Percentiles rank a stretch among this genome's conserved stretches.
These are phyloP conservation scores for Amauroascus niger DNA, from an alignment of 2,329 filamentous ascomycete species.

Conservation along the genomic window DNA sequence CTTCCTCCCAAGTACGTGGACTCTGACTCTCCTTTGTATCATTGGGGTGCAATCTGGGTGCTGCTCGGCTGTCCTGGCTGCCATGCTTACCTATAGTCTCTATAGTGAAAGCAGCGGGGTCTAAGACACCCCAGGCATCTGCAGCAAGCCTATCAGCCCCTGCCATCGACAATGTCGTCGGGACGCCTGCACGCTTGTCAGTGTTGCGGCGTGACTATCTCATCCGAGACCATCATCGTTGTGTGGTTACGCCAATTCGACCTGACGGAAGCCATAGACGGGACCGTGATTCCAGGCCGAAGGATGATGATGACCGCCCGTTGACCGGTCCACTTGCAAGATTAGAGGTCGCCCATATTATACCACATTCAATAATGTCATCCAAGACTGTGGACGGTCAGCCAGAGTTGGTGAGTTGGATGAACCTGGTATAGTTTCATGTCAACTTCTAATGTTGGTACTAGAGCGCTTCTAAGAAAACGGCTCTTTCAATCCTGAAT, in stretches of 20 bases:
- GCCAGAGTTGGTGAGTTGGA: slow-evolving; percentile 12
- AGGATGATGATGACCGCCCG: slow-evolving; percentile 17
- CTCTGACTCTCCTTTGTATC: not conserved
- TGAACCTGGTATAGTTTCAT: slow-evolving; percentile 7
- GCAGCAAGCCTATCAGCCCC: slow-evolving; percentile 15
- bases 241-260: slow-evolving; percentile 19
- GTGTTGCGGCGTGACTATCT: slow-evolving; percentile 14
- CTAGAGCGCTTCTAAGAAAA: slow-evolving; percentile 24
- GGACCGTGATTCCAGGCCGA: slow-evolving; percentile 13
- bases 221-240: slow-evolving; percentile 18
- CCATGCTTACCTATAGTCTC: slow-evolving; percentile 1
- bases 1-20: slow-evolving; percentile 17
- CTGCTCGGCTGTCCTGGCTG: not conserved
- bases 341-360: slow-evolving; percentile 20
- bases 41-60: not conserved
- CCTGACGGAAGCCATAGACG: slow-evolving; percentile 15
- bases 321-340: slow-evolving; percentile 13
- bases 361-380: slow-evolving; percentile 18
- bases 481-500: slow-evolving; percentile 33
- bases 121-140: slow-evolving; percentile 17
- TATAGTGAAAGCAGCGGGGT: slow-evolving; percentile 18
- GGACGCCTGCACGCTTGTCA: slow-evolving; percentile 2
- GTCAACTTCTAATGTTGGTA: slow-evolving; percentile 5
- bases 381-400: not conserved
- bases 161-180: slow-evolving; percentile 5